Evolutionary conservation across 495 filamentous ascomycete genomes (phyloP).

Genomic region (Hyaloscypha hepaticicola): DNA sequence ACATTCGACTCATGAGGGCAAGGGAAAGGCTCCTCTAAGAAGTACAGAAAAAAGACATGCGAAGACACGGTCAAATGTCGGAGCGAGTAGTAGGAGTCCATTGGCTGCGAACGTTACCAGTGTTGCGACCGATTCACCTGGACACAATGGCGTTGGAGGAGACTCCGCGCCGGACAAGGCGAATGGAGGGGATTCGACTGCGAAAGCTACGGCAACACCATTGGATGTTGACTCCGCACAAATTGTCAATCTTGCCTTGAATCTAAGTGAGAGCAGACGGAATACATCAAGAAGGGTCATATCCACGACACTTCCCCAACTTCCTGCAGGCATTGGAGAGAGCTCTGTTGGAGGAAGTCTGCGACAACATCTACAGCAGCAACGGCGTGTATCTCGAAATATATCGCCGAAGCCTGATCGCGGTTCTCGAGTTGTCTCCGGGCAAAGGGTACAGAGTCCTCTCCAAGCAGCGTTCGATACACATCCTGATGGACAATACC

Average conservation of each 20-base stretch:
- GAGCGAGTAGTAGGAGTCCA: slow-evolving; percentile 19
- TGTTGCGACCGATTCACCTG: slow-evolving; percentile 3
- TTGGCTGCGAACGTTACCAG: slow-evolving; percentile 21
- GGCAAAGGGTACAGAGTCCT: slow-evolving; percentile 39
- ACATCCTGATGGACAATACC: slow-evolving; percentile 38
- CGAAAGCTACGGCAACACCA: slow-evolving; percentile 3
- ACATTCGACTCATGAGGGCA: slow-evolving; percentile 24
- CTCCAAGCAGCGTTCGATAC: slow-evolving; percentile 44
- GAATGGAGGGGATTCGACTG: neutral
- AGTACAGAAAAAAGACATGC: slow-evolving; percentile 27
- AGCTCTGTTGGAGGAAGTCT: slow-evolving; percentile 51
- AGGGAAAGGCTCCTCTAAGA: slow-evolving; percentile 22
- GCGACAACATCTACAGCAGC: slow-evolving; percentile 64
- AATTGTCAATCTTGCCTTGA: slow-evolving; percentile 88
- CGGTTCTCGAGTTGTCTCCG: slow-evolving; percentile 35
- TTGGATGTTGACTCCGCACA: slow-evolving; percentile 76
- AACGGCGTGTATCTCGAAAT: slow-evolving; percentile 56
- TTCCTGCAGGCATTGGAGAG: slow-evolving; percentile 44
- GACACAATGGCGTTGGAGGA: neutral
- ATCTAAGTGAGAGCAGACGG: slow-evolving; percentile 78
- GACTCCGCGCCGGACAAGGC: slow-evolving; percentile 7
- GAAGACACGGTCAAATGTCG: slow-evolving; percentile 25
- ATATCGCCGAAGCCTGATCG: slow-evolving; percentile 55
- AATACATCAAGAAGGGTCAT: slow-evolving; percentile 55
- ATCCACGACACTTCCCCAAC: slow-evolving; percentile 50